These are phyloP conservation scores for Decorospora gaudefroyi DNA, from an alignment of 2,329 filamentous ascomycete genomes.

Conservation along the genomic window DNA sequence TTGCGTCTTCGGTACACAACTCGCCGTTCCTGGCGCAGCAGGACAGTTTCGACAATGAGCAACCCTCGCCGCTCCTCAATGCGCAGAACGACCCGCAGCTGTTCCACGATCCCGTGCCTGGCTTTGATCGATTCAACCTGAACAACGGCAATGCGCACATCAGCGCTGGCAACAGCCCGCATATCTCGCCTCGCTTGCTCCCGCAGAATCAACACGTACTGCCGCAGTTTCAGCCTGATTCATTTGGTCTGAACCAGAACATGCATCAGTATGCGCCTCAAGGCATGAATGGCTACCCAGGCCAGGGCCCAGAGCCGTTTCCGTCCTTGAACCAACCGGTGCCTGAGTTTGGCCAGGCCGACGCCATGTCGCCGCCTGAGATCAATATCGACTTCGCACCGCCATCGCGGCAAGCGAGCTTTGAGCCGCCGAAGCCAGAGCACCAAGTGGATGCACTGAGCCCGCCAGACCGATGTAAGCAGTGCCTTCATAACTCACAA, in stretches of 20 bases:
- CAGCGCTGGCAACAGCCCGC: slow-evolving; percentile 73
- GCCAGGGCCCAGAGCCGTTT: slow-evolving; percentile 54
- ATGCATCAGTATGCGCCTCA: slow-evolving; percentile 55
- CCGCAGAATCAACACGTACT: slow-evolving; percentile 71
- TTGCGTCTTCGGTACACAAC: slow-evolving; percentile 74
- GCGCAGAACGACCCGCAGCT: slow-evolving; percentile 71
- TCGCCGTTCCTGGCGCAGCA: slow-evolving; percentile 80
- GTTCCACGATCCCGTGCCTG: slow-evolving; percentile 73
- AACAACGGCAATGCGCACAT: slow-evolving; percentile 50
- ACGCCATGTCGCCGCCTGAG: slow-evolving; percentile 85
- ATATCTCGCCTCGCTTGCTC: slow-evolving; percentile 65
- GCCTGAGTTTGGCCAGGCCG: slow-evolving; percentile 67
- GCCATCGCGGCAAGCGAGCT: slow-evolving; percentile 66
- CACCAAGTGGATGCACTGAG: slow-evolving; percentile 75
- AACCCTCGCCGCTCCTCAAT: slow-evolving; percentile 79
- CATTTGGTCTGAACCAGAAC: slow-evolving; percentile 54
- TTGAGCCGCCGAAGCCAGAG: slow-evolving; percentile 68
- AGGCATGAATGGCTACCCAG: slow-evolving; percentile 58
- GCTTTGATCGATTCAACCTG: slow-evolving; percentile 79
- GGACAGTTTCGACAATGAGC: slow-evolving; percentile 77
- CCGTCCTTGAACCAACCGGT: slow-evolving; percentile 55
- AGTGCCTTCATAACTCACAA: slow-evolving; percentile 16
- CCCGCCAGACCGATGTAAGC: slow-evolving; percentile 70
- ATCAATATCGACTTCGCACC: slow-evolving; percentile 95
- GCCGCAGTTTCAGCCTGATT: slow-evolving; percentile 54